Base-by-base conservation (phyloP, 352 stramenopile genomes). In the Pythium monospermum region DNA sequence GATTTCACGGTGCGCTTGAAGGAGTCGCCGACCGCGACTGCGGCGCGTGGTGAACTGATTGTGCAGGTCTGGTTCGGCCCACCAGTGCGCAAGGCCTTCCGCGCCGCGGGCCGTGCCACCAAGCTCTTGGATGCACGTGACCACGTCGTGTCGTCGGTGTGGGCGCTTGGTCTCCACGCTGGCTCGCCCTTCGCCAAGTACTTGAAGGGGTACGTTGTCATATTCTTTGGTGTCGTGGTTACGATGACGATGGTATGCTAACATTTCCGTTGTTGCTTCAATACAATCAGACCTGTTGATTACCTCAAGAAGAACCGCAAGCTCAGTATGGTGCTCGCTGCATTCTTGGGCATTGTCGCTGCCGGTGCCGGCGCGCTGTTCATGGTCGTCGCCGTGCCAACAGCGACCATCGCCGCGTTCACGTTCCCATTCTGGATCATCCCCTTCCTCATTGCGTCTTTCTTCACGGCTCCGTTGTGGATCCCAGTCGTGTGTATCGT, bases 391-490 rank as follows among this genome's bases (percentile, higher is more conserved):
- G 82, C 82, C 3, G 67, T 92, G 30, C 82, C 82, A 6, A 87
- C 76, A 26, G 74, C 74, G 26, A 51, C 81, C 18, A 58, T 92
- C 39, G 78, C 78, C 6, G 69, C 76, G 23, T 85, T 92, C 59
- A 92, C 82, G 65, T 77, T 90, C 52, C 82, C 82, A 48, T 75
- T 92, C 58, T 92, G 82, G 82, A 89, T 92, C 67, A 61, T 92
- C 19, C 82, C 82, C 57, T 83, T 92, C 65, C 38, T 90, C 49
- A 57, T 69, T 25, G 82, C 75, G 18, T 66, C 71, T 31, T 90
- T 92, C 59, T 90, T 92, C 59, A 92, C 78, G 56, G 71, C 82
- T 23, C 82, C 82, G 18, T 28, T 92, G 43, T 92, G 82, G 82
- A 66, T 92, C 25, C 82, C 82, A 6, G 57, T 90, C 13, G 25